These are phyloP conservation scores for Thecamonas trahens DNA, from an alignment of 78 protist genomes.

Conservation along the genomic window DNA sequence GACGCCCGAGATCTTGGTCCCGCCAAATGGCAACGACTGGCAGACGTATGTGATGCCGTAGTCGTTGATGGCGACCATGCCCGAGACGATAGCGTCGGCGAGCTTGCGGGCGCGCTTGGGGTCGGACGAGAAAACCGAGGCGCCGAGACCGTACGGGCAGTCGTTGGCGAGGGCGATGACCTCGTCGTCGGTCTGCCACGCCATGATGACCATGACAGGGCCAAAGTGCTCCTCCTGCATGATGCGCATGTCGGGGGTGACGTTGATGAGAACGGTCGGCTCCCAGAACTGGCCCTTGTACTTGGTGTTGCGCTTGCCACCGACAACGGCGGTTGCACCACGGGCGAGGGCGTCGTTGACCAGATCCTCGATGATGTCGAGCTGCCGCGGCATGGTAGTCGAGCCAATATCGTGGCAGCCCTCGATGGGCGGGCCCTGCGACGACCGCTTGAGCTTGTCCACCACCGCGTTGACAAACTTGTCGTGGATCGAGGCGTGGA, in stretches of 20 bases:
- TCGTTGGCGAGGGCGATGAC: slow-evolving; percentile 37
- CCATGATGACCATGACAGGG: slow-evolving; percentile 28
- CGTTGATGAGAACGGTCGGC: slow-evolving; percentile 53
- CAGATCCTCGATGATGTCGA: slow-evolving; percentile 44
- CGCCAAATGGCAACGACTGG: slow-evolving; percentile 78
- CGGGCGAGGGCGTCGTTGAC: slow-evolving; percentile 43
- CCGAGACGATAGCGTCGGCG: slow-evolving; percentile 43
- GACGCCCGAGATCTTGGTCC: slow-evolving; percentile 66
- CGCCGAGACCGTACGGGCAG: slow-evolving; percentile 62
- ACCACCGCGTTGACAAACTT: slow-evolving; percentile 36
- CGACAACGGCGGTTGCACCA: slow-evolving; percentile 50
- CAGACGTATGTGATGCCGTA: slow-evolving; percentile 65
- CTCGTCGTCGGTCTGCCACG: slow-evolving; percentile 27
- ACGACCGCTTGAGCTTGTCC: slow-evolving; percentile 10
- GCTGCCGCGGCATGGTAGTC: slow-evolving; percentile 51
- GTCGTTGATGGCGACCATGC: slow-evolving; percentile 72
- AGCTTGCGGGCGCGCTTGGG: slow-evolving; percentile 47
- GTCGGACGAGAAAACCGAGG: slow-evolving; percentile 43
- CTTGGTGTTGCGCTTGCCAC: slow-evolving; percentile 19
- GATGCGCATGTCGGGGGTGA: slow-evolving; percentile 37
- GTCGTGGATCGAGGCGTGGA: slow-evolving; percentile 42
- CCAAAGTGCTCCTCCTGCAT: slow-evolving; percentile 50
- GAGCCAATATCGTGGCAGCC: slow-evolving; percentile 57
- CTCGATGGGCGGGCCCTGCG: slow-evolving; percentile 54
- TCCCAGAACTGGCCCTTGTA: slow-evolving; percentile 20